Conservation (phyloP, 768 basidiomycete species). For the Suillus plorans region DNA sequence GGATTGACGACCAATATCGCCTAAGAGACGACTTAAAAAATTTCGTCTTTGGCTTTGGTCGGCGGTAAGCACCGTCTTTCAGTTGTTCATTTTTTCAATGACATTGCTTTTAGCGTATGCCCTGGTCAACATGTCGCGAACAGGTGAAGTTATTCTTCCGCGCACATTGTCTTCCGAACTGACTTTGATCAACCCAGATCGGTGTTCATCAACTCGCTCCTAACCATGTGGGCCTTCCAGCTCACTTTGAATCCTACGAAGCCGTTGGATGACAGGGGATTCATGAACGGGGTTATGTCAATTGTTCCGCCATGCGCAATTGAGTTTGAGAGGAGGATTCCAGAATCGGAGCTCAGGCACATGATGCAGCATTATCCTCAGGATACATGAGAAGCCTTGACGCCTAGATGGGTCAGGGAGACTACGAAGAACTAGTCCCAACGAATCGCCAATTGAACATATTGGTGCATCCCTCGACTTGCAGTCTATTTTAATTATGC, state of each 20-base stretch:
- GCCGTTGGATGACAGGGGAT: not conserved
- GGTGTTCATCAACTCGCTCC: not conserved
- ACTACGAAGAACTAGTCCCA: not conserved
- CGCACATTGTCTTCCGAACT: not conserved
- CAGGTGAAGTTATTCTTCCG: not conserved
- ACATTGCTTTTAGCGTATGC: not conserved
- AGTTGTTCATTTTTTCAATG: not conserved
- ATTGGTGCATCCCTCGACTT: not conserved
- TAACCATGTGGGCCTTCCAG: not conserved
- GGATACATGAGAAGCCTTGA: not conserved
- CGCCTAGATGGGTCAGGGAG: not conserved
- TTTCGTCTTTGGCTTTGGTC: not conserved
- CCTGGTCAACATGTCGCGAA: not conserved
- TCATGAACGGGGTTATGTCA: not conserved
- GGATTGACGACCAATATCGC: not conserved
- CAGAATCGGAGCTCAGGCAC: not conserved
- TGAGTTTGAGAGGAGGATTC: not conserved
- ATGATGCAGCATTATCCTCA: not conserved
- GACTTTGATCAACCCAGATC: not conserved
- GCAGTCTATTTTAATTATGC: not conserved
- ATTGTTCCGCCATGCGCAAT: not conserved
- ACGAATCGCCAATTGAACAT: not conserved
- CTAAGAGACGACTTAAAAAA: not conserved
- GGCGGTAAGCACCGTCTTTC: not conserved
- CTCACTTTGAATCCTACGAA: not conserved